phyloP scores from a whole-genome alignment of 768 basidiomycete genomes.

The Podaxis mareebaensis region DNA sequence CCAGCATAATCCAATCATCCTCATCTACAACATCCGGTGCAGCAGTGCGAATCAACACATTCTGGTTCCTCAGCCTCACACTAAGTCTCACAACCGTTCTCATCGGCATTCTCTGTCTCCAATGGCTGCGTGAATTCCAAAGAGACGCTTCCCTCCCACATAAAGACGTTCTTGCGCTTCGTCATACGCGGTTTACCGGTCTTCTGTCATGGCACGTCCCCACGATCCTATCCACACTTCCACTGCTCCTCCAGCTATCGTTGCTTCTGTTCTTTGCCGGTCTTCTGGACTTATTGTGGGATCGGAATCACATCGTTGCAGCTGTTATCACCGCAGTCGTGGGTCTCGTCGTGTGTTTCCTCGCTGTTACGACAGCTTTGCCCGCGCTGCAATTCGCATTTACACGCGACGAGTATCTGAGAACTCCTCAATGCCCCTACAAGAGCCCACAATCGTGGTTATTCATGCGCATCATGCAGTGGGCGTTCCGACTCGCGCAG shows the following conservation, averaged over 20 bases:
- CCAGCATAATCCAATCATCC: neutral
- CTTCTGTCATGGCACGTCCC: constrained; percentile 17
- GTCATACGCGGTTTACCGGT: constrained; percentile 20
- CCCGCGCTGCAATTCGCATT: constrained; percentile 30
- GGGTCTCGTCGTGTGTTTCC: constrained; percentile 14
- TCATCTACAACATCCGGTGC: neutral
- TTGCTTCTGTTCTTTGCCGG: constrained; percentile 20
- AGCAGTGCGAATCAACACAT: constrained; percentile 18
- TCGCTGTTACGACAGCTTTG: constrained; percentile 24
- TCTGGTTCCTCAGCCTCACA: constrained; percentile 21
- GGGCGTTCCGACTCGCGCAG: constrained; percentile 21
- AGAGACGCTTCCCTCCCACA: constrained; percentile 17
- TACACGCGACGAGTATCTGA: constrained; percentile 25
- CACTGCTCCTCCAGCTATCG: constrained; percentile 18
- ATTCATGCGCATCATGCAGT: constrained; percentile 25
- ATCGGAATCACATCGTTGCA: constrained; percentile 15
- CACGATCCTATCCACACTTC: constrained; percentile 18
- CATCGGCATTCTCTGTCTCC: constrained; percentile 20
- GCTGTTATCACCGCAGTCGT: constrained; percentile 10
- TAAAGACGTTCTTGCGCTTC: constrained; percentile 18
- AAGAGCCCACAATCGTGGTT: constrained; percentile 36
- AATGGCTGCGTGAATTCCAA: constrained; percentile 21
- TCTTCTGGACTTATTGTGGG: constrained; percentile 19
- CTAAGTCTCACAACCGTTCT: constrained; percentile 20
- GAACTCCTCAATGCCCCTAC: constrained; percentile 31